A percentile compares a stretch with the other conserved stretches of the same genome.
phyloP scores from a whole-genome alignment of 1,284 basidiomycete species.

The Ustilago loliicola region DNA sequence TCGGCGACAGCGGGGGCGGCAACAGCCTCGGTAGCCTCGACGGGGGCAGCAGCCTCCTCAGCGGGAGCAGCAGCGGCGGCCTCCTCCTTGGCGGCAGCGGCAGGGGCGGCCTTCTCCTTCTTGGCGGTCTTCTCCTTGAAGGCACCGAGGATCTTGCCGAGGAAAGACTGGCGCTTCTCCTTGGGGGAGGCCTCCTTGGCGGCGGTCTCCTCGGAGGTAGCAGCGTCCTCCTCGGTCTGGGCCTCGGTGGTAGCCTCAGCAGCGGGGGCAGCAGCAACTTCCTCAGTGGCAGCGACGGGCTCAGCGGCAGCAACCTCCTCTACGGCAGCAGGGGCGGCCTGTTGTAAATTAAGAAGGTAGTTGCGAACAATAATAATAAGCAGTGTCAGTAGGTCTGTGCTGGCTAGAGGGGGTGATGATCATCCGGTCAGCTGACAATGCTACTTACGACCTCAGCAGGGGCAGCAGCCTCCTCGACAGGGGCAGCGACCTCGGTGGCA shows the following conservation, averaged over 20 bases:
- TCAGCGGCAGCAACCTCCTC: constrained; percentile 18
- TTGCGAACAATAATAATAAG: not conserved
- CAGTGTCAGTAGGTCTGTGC: not conserved
- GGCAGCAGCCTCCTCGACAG: constrained; percentile 11
- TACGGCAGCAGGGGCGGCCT: constrained; percentile 8
- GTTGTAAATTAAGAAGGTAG: not conserved
- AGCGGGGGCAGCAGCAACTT: constrained; percentile 26
- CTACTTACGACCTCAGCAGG: constrained; percentile 23
- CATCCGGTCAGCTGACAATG: not conserved
- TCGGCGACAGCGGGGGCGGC: constrained; percentile 27
- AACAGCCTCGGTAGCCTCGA: constrained; percentile 29
- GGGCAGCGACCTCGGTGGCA: constrained; percentile 18
- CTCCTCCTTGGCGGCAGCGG: constrained; percentile 40
- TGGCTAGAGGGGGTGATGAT: not conserved
- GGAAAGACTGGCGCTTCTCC: constrained; percentile 62
- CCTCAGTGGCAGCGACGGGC: constrained; percentile 33
- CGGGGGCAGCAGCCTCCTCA: constrained; percentile 38
- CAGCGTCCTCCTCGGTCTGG: constrained; percentile 34
- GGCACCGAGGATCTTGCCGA: constrained; percentile 55
- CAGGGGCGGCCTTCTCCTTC: constrained; percentile 43
- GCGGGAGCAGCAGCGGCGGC: constrained; percentile 32
- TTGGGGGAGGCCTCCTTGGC: constrained; percentile 56
- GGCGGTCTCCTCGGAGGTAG: constrained; percentile 28
- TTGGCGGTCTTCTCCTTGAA: constrained; percentile 61
- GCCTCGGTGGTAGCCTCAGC: constrained; percentile 20